Conservation (phyloP, 1,139 yeast species). For the Keqinozyma sinolaborantium region DNA sequence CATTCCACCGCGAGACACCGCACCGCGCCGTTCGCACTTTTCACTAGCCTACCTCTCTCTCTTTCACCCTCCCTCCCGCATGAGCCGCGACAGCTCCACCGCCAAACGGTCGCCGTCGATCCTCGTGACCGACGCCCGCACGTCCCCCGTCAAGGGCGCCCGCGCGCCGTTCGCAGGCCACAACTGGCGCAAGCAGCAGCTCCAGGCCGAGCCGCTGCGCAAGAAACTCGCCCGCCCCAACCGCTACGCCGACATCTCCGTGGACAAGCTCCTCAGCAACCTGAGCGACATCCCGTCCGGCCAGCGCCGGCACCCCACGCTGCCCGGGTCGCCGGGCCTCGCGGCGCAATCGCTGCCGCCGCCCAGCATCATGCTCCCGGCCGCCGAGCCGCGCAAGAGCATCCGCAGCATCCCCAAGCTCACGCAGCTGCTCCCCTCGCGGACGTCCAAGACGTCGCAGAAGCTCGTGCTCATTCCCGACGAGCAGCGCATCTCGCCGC, state of each 20-base stretch:
- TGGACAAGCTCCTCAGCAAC: slow-evolving; percentile 67
- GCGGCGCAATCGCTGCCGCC: slow-evolving; percentile 13
- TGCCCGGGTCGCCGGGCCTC: slow-evolving; percentile 7
- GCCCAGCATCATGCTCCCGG: slow-evolving; percentile 6
- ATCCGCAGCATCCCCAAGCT: slow-evolving; percentile 51
- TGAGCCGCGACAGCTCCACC: slow-evolving; percentile 36
- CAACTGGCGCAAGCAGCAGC: slow-evolving; percentile 39
- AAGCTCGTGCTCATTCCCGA: slow-evolving; percentile 85
- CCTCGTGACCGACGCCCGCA: slow-evolving; percentile 83
- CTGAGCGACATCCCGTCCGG: slow-evolving; percentile 87
- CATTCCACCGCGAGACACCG: background rate
- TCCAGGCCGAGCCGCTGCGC: slow-evolving; percentile 9
- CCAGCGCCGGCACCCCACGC: slow-evolving; percentile 47
- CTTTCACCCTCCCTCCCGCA: background rate
- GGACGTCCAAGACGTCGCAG: slow-evolving; percentile 85
- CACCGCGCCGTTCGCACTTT: too few relatives aligned
- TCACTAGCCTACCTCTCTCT: too few relatives aligned
- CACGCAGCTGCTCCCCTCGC: slow-evolving; percentile 69
- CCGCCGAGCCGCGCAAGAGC: slow-evolving; percentile 16
- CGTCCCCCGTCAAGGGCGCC: slow-evolving; percentile 50
- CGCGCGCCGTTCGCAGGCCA: slow-evolving; percentile 88
- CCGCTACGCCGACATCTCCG: slow-evolving; percentile 66
- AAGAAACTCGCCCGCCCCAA: slow-evolving; percentile 17
- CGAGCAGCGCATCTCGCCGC: slow-evolving; percentile 27
- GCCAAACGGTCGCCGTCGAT: slow-evolving; percentile 94